phyloP scores from a whole-genome alignment of 805 yeast genomes.

The Hanseniaspora guilliermondii region DNA sequence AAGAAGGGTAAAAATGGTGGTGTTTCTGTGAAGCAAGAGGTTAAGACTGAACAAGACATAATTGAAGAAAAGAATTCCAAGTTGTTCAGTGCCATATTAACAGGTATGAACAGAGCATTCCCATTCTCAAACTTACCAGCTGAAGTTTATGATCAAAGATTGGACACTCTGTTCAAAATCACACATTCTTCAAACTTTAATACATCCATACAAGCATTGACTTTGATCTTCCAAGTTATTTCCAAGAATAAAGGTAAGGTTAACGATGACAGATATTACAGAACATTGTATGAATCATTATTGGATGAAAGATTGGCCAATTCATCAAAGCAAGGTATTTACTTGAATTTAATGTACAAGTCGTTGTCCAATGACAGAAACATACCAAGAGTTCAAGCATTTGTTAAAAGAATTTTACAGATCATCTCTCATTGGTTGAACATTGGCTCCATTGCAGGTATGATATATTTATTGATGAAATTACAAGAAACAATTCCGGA shows the following conservation, averaged over 20 bases:
- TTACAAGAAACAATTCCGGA: slow-evolving; percentile 53
- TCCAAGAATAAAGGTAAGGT: slow-evolving; percentile 37
- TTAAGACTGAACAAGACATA: slow-evolving; percentile 51
- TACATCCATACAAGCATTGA: slow-evolving; percentile 85
- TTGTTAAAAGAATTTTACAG: slow-evolving; percentile 81
- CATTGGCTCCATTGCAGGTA: slow-evolving; percentile 77
- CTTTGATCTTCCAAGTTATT: slow-evolving; percentile 70
- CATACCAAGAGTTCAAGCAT: slow-evolving; percentile 61
- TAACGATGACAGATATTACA: slow-evolving; percentile 58
- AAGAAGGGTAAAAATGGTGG: slow-evolving; percentile 86
- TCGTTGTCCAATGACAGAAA: slow-evolving; percentile 61
- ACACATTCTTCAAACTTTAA: slow-evolving; percentile 91
- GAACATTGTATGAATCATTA: slow-evolving; percentile 80
- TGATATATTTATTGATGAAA: slow-evolving; percentile 61
- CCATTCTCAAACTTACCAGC: slow-evolving; percentile 74
- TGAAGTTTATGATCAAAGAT: slow-evolving; percentile 58
- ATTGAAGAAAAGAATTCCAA: slow-evolving; percentile 71
- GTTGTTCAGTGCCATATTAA: slow-evolving; percentile 75
- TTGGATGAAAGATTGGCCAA: slow-evolving; percentile 68
- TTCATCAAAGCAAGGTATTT: slow-evolving; percentile 90
- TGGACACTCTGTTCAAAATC: slow-evolving; percentile 74
- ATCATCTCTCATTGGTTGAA: slow-evolving; percentile 76
- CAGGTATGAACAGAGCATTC: slow-evolving; percentile 92
- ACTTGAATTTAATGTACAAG: slow-evolving; percentile 72
- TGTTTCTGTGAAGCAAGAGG: slow-evolving; percentile 49